These are phyloP conservation scores for Smittium culicis DNA, from an alignment of 371 early-diverging fungal species.

Conservation along the genomic window DNA sequence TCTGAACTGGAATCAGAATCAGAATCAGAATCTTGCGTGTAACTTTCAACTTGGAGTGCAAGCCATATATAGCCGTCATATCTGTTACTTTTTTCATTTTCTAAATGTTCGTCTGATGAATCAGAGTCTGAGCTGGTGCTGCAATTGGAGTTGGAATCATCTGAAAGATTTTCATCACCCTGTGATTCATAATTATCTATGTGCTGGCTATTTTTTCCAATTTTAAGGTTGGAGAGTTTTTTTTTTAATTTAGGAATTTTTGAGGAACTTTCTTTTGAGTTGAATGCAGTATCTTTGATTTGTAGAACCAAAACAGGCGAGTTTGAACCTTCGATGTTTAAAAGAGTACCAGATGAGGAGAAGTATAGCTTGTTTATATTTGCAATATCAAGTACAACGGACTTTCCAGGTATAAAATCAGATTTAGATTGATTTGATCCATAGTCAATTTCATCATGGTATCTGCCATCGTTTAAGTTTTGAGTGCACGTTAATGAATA, in stretches of 20 bases:
- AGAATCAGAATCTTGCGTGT: neutral
- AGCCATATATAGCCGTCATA: conserved; percentile 16
- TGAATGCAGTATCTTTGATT: conserved; percentile 13
- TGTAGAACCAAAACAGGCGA: conserved; percentile 55
- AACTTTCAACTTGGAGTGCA: conserved; percentile 25
- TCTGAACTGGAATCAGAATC: neutral
- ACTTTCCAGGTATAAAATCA: conserved; percentile 17
- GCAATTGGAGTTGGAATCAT: neutral
- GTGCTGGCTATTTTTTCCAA: conserved; percentile 12
- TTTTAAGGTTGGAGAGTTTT: neutral
- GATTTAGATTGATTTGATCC: neutral
- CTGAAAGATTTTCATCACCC: neutral
- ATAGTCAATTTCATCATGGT: conserved; percentile 37
- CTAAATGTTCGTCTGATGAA: neutral
- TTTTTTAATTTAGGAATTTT: neutral
- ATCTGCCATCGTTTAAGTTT: conserved; percentile 55
- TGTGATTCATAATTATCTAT: too few species aligned
- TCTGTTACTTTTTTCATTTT: conserved; percentile 7
- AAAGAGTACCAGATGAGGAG: conserved; percentile 47
- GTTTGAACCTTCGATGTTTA: conserved; percentile 54
- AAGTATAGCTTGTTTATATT: conserved; percentile 45
- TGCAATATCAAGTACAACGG: conserved; percentile 21
- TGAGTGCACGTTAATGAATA: conserved; percentile 41
- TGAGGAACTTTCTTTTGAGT: neutral
- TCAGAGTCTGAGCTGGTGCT: neutral